A percentile compares a stretch with the other conserved stretches of the same genome.
These are phyloP conservation scores for Flaveria floridana DNA, from an alignment of 140 eudicot genomes.

Conservation along the genomic window DNA sequence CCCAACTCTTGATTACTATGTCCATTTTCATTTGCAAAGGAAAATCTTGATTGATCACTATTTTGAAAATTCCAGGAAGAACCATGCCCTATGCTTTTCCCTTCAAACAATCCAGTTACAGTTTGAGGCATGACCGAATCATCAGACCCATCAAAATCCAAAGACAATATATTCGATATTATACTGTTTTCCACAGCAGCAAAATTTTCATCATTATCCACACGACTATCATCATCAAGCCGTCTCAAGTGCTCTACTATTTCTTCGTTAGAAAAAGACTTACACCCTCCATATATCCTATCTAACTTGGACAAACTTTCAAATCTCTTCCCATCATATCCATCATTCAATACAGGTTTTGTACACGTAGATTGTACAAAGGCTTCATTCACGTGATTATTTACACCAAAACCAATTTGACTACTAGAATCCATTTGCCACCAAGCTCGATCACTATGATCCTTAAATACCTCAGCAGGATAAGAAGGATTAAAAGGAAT, in stretches of 20 bases:
- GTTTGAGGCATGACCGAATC: slow-evolving; percentile 43
- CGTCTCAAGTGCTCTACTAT: slow-evolving; percentile 80
- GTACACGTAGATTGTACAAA: slow-evolving; percentile 39
- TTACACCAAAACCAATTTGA: slow-evolving; percentile 36
- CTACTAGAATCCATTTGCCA: slow-evolving; percentile 36
- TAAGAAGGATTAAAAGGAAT: slow-evolving; percentile 35
- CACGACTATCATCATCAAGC: slow-evolving; percentile 52
- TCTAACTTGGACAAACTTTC: slow-evolving; percentile 65
- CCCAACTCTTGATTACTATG: slow-evolving; percentile 37
- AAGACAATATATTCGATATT: slow-evolving; percentile 72
- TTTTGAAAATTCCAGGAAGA: slow-evolving; percentile 53
- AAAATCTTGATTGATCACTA: slow-evolving; percentile 54
- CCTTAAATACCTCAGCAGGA: slow-evolving; percentile 38
- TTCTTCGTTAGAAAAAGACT: slow-evolving; percentile 81
- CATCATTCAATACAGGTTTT: slow-evolving; percentile 44
- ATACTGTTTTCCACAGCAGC: slow-evolving; percentile 72
- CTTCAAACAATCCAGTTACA: slow-evolving; percentile 43
- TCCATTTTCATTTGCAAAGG: slow-evolving; percentile 49
- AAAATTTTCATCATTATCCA: slow-evolving; percentile 49
- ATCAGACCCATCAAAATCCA: slow-evolving; percentile 71
- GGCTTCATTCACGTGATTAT: slow-evolving; percentile 39
- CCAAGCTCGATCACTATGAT: slow-evolving; percentile 33
- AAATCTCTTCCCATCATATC: slow-evolving; percentile 56
- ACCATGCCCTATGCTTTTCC: slow-evolving; percentile 45
- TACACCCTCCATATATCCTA: slow-evolving; percentile 64